A percentile compares a stretch with the other conserved stretches of the same genome.
phyloP scores from a whole-genome alignment of 2,329 filamentous ascomycete species.

The Ilyonectria mors-panacis region DNA sequence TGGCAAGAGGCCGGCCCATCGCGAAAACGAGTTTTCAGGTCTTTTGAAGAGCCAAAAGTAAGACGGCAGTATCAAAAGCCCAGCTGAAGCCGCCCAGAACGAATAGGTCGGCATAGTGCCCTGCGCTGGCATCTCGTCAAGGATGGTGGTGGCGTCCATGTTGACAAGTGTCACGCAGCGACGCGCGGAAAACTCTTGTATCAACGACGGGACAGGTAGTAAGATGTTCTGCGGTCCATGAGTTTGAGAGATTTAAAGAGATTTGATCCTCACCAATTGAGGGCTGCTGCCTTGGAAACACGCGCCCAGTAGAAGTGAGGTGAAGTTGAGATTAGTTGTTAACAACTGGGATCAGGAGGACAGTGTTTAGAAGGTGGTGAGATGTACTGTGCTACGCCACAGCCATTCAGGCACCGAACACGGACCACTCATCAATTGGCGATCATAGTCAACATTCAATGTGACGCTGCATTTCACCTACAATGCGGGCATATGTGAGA shows the following conservation, averaged over 20 bases:
- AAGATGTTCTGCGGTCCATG: not conserved
- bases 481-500: not conserved
- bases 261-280: not conserved
- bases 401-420: not conserved
- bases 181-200: constrained; percentile 2
- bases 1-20: constrained; percentile 28
- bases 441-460: not conserved
- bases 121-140: constrained; percentile 1
- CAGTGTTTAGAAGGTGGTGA: constrained; percentile 21
- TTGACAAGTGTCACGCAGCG: constrained; percentile 46
- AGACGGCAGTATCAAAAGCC: constrained; percentile 30
- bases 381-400: constrained; percentile 36
- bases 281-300: not conserved
- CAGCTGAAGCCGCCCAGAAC: constrained; percentile 35
- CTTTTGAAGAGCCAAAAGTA: constrained; percentile 28
- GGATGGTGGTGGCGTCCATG: constrained; percentile 33
- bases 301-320: not conserved
- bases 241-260: not conserved
- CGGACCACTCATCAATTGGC: constrained; percentile 6
- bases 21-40: not conserved
- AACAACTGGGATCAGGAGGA: constrained; percentile 19
- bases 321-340: constrained; percentile 34
- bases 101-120: constrained; percentile 21
- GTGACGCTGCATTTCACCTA: not conserved
- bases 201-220: not conserved